phyloP scores from a whole-genome alignment of 257 asterid species.

The Craterostigma plantagineum region DNA sequence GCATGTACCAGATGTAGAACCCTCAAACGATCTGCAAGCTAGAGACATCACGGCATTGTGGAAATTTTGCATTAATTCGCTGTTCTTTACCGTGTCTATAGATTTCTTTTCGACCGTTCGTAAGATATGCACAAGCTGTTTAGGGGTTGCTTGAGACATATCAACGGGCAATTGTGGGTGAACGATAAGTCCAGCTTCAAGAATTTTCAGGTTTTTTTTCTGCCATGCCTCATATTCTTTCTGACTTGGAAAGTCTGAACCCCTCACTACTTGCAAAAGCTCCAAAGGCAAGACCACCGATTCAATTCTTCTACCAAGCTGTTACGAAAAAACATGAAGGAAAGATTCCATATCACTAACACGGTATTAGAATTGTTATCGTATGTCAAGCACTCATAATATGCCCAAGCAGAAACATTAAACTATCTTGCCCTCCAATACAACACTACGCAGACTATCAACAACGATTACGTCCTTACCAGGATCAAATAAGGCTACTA shows the following conservation, averaged over 20 bases:
- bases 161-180: constrained; percentile 54
- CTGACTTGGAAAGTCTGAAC: constrained; percentile 49
- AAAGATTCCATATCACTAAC: constrained; percentile 5
- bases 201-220: constrained; percentile 52
- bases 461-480: no score
- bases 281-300: constrained; percentile 74
- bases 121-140: constrained; percentile 42
- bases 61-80: constrained; percentile 44
- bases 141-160: constrained; percentile 26
- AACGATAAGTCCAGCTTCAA: constrained; percentile 64
- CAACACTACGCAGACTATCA: no score
- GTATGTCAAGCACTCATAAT: no score
- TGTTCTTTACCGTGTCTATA: constrained; percentile 46
- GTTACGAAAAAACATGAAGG: constrained; percentile 12
- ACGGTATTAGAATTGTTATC: no score
- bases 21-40: constrained; percentile 70
- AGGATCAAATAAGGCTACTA: no score
- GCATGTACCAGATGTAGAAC: constrained; percentile 43
- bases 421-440: no score
- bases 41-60: constrained; percentile 37
- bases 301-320: constrained; percentile 76
- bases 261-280: constrained; percentile 45
- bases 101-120: constrained; percentile 35
- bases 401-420: no score
- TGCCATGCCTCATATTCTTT: constrained; percentile 57